These are phyloP conservation scores for Paramecium tetraurelia DNA, from an alignment of 73 alveolate genomes.

Conservation along the genomic window DNA sequence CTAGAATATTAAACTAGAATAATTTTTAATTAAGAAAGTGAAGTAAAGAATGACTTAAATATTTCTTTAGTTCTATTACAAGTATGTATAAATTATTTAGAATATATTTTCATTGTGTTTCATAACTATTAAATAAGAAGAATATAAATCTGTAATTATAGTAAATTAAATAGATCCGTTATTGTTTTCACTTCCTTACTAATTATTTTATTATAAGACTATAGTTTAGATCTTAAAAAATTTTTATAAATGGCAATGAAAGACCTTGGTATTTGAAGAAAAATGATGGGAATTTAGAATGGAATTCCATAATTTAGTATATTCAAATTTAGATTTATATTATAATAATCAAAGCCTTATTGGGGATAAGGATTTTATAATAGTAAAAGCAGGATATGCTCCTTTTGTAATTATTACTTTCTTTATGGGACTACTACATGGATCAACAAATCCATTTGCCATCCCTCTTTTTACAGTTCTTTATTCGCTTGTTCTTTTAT, in stretches of 20 bases:
- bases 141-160: no score
- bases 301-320: background rate
- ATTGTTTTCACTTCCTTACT: conserved; percentile 88
- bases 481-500: background rate
- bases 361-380: background rate
- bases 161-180: no score
- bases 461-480: background rate
- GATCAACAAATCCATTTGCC: background rate
- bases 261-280: conserved; percentile 84
- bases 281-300: conserved; percentile 76
- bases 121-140: no score
- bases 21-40: no score
- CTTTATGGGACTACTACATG: background rate
- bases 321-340: background rate
- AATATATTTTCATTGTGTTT: no score
- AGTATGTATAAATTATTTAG: no score
- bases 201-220: conserved; percentile 86
- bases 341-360: background rate
- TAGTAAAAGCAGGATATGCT: conserved; percentile 23
- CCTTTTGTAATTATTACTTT: conserved; percentile 7
- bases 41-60: no score
- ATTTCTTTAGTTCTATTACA: no score
- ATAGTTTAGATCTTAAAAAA: conserved; percentile 87
- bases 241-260: conserved; percentile 84
- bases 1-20: background rate